A percentile compares a stretch with the other conserved stretches of the same genome.
Conservation (phyloP, 2,329 filamentous ascomycete genomes). For the Rhynchosporium graminicola region DNA sequence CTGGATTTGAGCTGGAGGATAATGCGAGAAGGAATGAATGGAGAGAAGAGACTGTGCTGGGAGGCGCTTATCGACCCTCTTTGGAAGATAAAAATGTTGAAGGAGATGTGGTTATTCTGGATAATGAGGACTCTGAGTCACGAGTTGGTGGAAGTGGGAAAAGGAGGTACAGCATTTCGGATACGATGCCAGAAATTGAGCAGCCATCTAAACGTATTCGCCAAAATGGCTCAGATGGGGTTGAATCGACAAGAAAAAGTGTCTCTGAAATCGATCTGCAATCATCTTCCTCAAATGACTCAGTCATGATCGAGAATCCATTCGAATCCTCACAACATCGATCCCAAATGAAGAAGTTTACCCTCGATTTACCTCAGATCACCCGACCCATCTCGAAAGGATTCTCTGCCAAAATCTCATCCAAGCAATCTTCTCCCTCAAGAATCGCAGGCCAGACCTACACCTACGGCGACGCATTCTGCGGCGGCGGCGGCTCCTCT, state of each 20-base stretch:
- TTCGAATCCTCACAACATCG: background rate
- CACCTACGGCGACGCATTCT: constrained; percentile 71
- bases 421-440: constrained; percentile 28
- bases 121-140: background rate
- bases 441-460: constrained; percentile 51
- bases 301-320: background rate
- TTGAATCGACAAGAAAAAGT: constrained; percentile 20
- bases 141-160: background rate
- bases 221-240: constrained; percentile 4
- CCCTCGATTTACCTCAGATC: background rate
- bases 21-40: constrained; percentile 38
- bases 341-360: constrained; percentile 13
- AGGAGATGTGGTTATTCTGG: background rate
- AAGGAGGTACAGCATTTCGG: background rate
- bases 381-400: constrained; percentile 28
- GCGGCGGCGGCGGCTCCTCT: constrained; percentile 71
- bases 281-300: background rate
- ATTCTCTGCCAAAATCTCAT: constrained; percentile 18
- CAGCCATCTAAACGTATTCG: constrained; percentile 5
- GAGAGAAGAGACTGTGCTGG: constrained; percentile 44
- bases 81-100: constrained; percentile 23
- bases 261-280: constrained; percentile 13
- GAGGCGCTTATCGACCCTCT: constrained; percentile 43
- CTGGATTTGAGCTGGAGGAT: constrained; percentile 18
- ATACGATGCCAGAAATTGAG: background rate